phyloP scores from a whole-genome alignment of 495 filamentous ascomycete genomes.

The Schizothecium vesticola region DNA sequence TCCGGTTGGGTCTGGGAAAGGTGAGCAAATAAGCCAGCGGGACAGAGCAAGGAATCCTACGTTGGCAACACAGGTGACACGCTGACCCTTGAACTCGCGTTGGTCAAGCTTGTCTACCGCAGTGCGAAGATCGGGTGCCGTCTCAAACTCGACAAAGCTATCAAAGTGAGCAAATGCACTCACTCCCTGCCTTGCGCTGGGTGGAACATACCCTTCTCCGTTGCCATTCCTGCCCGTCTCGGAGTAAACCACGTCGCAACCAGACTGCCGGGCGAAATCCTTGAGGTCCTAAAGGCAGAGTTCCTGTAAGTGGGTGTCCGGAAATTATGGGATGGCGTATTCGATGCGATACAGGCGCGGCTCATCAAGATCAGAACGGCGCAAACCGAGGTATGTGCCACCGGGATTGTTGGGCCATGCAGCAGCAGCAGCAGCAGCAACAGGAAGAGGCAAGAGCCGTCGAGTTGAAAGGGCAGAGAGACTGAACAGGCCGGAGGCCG shows the following conservation, averaged over 20 bases:
- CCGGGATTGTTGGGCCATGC: background rate
- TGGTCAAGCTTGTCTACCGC: slow-evolving; percentile 91
- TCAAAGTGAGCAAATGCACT: background rate
- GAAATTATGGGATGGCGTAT: slow-evolving; percentile 27
- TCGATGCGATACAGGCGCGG: slow-evolving; percentile 39
- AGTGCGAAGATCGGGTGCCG: slow-evolving; percentile 76
- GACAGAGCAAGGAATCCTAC: slow-evolving; percentile 39
- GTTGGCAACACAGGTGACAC: slow-evolving; percentile 78
- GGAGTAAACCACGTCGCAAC: slow-evolving; percentile 95
- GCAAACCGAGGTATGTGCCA: slow-evolving; percentile 16
- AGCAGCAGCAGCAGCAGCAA: slow-evolving; percentile 1
- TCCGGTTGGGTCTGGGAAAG: slow-evolving; percentile 50
- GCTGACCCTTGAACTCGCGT: slow-evolving; percentile 81
- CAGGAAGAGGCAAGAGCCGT: slow-evolving; percentile 7
- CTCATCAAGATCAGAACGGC: slow-evolving; percentile 40
- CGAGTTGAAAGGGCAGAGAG: background rate
- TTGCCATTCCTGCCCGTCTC: slow-evolving; percentile 91
- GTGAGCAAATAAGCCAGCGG: background rate
- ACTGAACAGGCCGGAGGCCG: background rate
- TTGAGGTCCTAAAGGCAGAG: slow-evolving; percentile 87
- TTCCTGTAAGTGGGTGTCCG: slow-evolving; percentile 50
- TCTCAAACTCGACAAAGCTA: slow-evolving; percentile 98
- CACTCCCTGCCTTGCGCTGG: background rate
- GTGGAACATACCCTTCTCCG: slow-evolving; percentile 75
- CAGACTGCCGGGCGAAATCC: slow-evolving; percentile 97